A percentile compares a stretch with the other conserved stretches of the same genome.
These are phyloP conservation scores for Ailanthus altissimus DNA, from an alignment of 345 rosid species.

Conservation along the genomic window DNA sequence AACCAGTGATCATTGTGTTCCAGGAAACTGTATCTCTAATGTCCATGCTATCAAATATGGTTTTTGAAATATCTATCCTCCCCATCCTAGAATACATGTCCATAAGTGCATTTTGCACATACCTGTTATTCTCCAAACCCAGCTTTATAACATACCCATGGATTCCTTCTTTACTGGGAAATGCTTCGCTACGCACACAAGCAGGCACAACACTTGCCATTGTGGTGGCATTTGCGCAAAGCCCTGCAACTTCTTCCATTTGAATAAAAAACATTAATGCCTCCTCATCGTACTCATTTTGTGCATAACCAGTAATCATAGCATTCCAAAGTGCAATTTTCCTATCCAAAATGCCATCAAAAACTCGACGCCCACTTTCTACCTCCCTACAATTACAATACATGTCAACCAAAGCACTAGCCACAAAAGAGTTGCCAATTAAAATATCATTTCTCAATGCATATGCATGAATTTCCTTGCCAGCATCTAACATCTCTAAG, in stretches of 20 bases:
- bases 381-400: conserved; percentile 76
- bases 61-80: conserved; percentile 49
- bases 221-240: conserved; percentile 76
- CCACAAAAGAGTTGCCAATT: conserved; percentile 75
- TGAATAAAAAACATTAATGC: conserved; percentile 68
- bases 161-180: conserved; percentile 62
- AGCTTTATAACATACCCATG: conserved; percentile 75
- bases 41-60: conserved; percentile 64
- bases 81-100: conserved; percentile 87
- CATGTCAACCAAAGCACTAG: conserved; percentile 93
- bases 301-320: conserved; percentile 86
- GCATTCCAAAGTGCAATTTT: conserved; percentile 82
- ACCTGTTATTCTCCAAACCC: conserved; percentile 59
- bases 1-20: conserved; percentile 87
- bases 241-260: conserved; percentile 63
- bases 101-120: conserved; percentile 84
- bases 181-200: conserved; percentile 55
- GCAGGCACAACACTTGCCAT: conserved; percentile 82
- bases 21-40: conserved; percentile 74
- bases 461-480: conserved; percentile 83
- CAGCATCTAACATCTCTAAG: conserved; percentile 56
- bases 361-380: conserved; percentile 60
- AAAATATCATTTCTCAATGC: conserved; percentile 66
- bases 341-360: conserved; percentile 49
- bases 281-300: conserved; percentile 61